Conservation (phyloP, 495 filamentous ascomycete species). For the Monascus purpureus region DNA sequence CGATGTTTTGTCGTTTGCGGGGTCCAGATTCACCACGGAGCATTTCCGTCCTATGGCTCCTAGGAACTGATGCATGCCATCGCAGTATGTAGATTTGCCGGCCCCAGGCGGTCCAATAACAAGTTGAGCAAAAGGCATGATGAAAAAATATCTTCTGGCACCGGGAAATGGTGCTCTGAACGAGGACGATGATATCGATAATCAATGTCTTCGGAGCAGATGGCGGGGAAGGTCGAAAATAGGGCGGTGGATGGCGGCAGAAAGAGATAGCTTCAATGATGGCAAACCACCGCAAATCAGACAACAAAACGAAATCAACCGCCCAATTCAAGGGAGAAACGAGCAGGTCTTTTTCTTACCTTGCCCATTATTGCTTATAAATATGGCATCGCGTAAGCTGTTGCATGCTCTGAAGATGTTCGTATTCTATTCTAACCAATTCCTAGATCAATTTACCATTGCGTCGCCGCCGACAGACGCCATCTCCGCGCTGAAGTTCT, state of each 20-base stretch:
- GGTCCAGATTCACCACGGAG: slow-evolving; percentile 91
- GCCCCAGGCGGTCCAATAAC: slow-evolving; percentile 86
- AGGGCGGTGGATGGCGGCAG: slow-evolving; percentile 17
- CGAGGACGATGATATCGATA: too few relatives aligned
- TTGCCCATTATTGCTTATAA: slow-evolving; percentile 5
- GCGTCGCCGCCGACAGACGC: slow-evolving; percentile 66
- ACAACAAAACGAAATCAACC: slow-evolving; percentile 8
- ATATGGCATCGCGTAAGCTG: slow-evolving; percentile 27
- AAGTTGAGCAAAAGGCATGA: slow-evolving; percentile 58
- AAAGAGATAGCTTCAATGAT: slow-evolving; percentile 23
- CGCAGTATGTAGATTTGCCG: slow-evolving; percentile 94
- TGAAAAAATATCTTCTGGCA: slow-evolving; percentile 1
- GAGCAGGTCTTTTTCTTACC: neutral
- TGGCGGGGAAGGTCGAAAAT: slow-evolving; percentile 18
- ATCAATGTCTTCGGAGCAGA: too few relatives aligned
- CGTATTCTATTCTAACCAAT: slow-evolving; percentile 4
- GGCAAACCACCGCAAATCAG: too few relatives aligned
- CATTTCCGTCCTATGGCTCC: slow-evolving; percentile 86
- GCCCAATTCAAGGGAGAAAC: neutral
- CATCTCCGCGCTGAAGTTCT: slow-evolving; percentile 76
- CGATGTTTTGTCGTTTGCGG: slow-evolving; percentile 67
- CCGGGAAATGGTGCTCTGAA: too few relatives aligned
- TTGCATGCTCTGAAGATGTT: neutral
- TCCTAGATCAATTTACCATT: slow-evolving; percentile 31
- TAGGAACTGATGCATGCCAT: slow-evolving; percentile 98